phyloP scores from a whole-genome alignment of 1,139 yeast species.

The Sugiyamaella neomexicana region DNA sequence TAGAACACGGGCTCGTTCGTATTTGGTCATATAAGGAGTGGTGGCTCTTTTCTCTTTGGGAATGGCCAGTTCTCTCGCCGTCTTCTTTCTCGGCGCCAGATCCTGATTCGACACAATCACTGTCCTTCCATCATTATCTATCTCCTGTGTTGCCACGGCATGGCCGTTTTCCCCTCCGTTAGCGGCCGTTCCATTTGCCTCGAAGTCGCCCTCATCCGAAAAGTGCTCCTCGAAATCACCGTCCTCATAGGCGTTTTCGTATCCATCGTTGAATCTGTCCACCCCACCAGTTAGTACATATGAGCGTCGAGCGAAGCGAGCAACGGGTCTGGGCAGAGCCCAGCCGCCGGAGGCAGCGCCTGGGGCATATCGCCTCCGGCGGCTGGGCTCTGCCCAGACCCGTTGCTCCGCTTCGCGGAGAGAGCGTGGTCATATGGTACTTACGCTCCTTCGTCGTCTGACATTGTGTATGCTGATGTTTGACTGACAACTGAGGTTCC shows the following conservation, averaged over 20 bases:
- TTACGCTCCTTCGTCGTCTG: constrained; percentile 41
- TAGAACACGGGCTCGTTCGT: constrained; percentile 91
- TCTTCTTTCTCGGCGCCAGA: constrained; percentile 58
- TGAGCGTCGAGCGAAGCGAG: neutral
- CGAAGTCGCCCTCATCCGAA: constrained; percentile 63
- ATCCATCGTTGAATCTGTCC: constrained; percentile 64
- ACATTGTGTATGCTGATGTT: constrained; percentile 27
- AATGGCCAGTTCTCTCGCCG: constrained; percentile 80
- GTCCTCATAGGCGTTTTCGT: constrained; percentile 70
- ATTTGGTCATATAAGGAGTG: constrained; percentile 97
- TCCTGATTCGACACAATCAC: constrained; percentile 61
- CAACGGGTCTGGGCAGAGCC: too few relatives aligned
- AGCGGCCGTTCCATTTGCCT: constrained; percentile 44
- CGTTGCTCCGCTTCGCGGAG: neutral
- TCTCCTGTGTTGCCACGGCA: constrained; percentile 50
- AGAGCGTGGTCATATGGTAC: constrained; percentile 15
- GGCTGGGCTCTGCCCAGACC: neutral
- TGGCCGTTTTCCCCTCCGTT: constrained; percentile 40
- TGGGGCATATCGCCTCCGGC: neutral
- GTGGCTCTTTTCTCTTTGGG: constrained; percentile 87
- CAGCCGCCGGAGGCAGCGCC: too few relatives aligned
- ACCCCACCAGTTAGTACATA: constrained; percentile 5
- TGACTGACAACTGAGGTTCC: neutral
- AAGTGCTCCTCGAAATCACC: constrained; percentile 71
- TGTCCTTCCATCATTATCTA: constrained; percentile 72